Percentiles rank a stretch among this genome's conserved stretches.
phyloP scores from a whole-genome alignment of 75 land plant species.

The Pinus taeda region DNA sequence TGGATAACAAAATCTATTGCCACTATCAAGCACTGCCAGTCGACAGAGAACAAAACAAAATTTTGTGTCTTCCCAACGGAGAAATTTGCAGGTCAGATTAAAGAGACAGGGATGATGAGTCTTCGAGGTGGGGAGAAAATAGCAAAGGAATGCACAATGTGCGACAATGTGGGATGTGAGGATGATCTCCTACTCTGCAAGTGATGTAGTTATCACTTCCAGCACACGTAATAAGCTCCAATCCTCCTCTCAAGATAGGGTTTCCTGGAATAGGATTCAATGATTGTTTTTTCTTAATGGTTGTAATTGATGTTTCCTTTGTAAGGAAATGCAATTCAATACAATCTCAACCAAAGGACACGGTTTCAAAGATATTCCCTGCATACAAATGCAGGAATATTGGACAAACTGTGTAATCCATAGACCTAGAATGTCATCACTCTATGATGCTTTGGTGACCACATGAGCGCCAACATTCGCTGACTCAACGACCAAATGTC shows the following conservation, averaged over 20 bases:
- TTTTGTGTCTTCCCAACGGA: not conserved
- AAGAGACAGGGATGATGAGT: not conserved
- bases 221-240: constrained; percentile 26
- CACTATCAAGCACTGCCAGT: not conserved
- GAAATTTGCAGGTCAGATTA: not conserved
- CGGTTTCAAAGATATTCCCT: too few relatives aligned
- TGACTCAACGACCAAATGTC: too few relatives aligned
- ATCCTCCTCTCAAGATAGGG: not conserved
- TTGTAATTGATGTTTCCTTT: not conserved
- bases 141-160: constrained; percentile 28
- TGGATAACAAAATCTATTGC: not conserved
- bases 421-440: too few relatives aligned
- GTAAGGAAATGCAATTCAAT: too few relatives aligned
- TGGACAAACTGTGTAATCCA: too few relatives aligned
- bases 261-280: not conserved
- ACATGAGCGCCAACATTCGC: too few relatives aligned
- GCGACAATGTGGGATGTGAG: constrained; percentile 37
- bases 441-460: too few relatives aligned
- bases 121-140: not conserved
- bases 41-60: not conserved
- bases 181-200: constrained; percentile 22
- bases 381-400: too few relatives aligned
- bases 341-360: too few relatives aligned
- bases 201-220: constrained; percentile 24
- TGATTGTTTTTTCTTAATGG: not conserved